Percentiles rank a stretch among this genome's conserved stretches.
These are phyloP conservation scores for Alnus rubra DNA, from an alignment of 306 rosid species.

Conservation along the genomic window DNA sequence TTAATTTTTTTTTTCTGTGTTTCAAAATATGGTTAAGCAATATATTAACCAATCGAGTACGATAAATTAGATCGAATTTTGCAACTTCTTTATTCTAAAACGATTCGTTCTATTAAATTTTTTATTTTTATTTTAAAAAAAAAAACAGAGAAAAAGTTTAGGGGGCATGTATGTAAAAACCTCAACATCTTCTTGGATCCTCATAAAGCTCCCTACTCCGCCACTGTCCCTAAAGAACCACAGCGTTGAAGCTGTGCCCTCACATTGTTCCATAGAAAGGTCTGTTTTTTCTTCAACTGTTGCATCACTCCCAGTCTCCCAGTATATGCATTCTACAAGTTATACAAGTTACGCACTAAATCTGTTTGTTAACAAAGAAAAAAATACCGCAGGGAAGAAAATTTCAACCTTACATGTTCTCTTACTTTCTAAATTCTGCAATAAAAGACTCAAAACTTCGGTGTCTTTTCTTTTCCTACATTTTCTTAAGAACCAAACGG, in stretches of 20 bases:
- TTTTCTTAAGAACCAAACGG: neutral
- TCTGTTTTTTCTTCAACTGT: neutral
- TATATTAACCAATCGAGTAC: neutral
- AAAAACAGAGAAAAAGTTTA: no score
- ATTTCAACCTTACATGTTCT: neutral
- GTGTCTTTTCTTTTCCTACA: neutral
- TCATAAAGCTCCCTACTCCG: neutral
- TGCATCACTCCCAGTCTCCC: no score
- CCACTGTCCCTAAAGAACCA: neutral
- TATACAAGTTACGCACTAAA: neutral
- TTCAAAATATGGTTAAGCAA: no score
- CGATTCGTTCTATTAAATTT: no score
- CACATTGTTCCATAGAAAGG: neutral
- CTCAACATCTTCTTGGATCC: neutral
- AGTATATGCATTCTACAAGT: no score
- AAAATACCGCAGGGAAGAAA: neutral
- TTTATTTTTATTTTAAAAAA: no score
- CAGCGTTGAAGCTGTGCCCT: neutral
- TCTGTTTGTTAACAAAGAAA: neutral
- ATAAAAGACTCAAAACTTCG: neutral
- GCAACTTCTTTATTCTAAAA: no score
- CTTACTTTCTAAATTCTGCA: neutral
- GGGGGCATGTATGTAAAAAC: conserved; percentile 2
- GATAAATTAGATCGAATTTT: no score
- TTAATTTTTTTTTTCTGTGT: no score